Base-by-base conservation (phyloP, 2,329 filamentous ascomycete genomes). In the Neofusicoccum ribis region DNA sequence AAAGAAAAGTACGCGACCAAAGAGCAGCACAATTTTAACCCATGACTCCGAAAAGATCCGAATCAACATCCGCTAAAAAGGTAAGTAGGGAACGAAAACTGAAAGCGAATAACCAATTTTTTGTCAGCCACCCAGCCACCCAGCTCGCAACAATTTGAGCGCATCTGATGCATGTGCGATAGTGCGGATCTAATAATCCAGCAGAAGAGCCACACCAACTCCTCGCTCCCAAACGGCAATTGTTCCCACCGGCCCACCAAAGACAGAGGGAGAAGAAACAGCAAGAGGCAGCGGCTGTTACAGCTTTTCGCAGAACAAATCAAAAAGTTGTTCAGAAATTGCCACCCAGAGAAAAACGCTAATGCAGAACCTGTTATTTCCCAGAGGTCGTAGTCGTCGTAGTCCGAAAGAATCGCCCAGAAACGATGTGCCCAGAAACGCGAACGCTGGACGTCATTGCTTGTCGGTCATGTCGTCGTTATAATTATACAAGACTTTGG, bases 231-330 rank as follows among this genome's bases (percentile, higher is more conserved):
- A 47, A 60, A 47, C 15, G 20, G 23, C n/a, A 23, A 15, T 23
- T 60, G 20, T 56, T 36, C 39, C 54, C 39, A 59, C 27, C 27
- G 5, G 27, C 27, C 27, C 37, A 11, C 11, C 37, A 39, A 60
- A 47, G 56, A 59, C 41, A 47, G 23, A 59, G 15, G 20, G 34
- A 20, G n/a, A n/a, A 37, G 20, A 20, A 31, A 39, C 31, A 60
- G 11, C 23, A 11, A 15, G 11, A 39, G 12, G 52, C 52, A 56
- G 37, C 36, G 17, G 54, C 36, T 20, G 14, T 36, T 11, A 36
- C 56, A 47, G 56, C 56, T 60, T 60, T 60, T 60, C 56, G 31
- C 56, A 60, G 56, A 60, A 60, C 56, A 60, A 37, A 14, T 36
- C 44, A 46, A 11, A 34, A 17, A 2, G 1, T 36, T 60, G 56